phyloP scores from a whole-genome alignment of 768 basidiomycete species.

The Mycena haematopus region DNA sequence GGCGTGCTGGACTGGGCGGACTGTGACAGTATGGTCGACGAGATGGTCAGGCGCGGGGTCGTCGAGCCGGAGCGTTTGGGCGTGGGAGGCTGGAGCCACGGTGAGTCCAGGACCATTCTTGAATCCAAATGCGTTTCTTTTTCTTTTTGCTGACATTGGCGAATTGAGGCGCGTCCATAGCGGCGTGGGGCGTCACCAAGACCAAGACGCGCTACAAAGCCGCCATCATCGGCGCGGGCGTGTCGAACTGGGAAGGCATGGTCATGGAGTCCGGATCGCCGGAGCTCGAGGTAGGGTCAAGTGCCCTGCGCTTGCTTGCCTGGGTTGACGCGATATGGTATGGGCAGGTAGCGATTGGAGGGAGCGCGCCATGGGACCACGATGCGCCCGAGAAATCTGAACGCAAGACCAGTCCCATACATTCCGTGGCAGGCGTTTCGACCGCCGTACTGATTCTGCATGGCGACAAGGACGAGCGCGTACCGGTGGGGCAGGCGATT shows the following conservation, averaged over 20 bases:
- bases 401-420: conserved; percentile 40
- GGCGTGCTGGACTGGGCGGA: conserved; percentile 41
- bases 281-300: conserved; percentile 43
- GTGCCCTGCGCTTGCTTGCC: neutral
- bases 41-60: conserved; percentile 39
- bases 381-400: conserved; percentile 24
- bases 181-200: conserved; percentile 45
- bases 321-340: conserved; percentile 4
- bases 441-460: conserved; percentile 56
- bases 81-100: conserved; percentile 47
- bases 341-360: conserved; percentile 38
- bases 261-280: conserved; percentile 44
- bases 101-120: conserved; percentile 23
- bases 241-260: conserved; percentile 45
- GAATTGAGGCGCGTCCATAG: conserved; percentile 38
- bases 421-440: conserved; percentile 45
- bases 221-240: conserved; percentile 44
- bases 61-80: conserved; percentile 40
- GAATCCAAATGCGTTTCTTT: neutral
- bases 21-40: conserved; percentile 46
- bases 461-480: conserved; percentile 60
- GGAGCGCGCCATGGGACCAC: conserved; percentile 40
- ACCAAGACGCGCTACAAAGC: conserved; percentile 44
- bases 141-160: neutral
- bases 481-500: conserved; percentile 46